These are phyloP conservation scores for Rosa persica DNA, from an alignment of 306 rosid species.

Conservation along the genomic window DNA sequence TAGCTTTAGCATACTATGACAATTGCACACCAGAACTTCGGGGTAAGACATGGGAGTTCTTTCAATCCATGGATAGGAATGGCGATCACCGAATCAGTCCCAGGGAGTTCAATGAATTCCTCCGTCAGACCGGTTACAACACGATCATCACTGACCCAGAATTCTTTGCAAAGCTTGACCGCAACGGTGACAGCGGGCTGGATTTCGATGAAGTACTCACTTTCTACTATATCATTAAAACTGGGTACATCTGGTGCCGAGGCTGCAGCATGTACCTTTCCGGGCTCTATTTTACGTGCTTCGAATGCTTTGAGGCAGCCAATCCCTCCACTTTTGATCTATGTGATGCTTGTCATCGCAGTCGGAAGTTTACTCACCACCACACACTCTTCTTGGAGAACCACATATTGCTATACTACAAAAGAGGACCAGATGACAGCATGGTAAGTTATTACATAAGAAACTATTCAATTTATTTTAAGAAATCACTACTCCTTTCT, in stretches of 20 bases:
- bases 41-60: background rate
- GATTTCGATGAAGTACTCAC: background rate
- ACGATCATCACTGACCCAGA: background rate
- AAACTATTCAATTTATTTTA: background rate
- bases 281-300: background rate
- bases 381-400: background rate
- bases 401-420: background rate
- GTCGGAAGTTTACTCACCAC: background rate
- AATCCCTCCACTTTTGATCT: background rate
- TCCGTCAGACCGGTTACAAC: background rate
- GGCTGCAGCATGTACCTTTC: background rate
- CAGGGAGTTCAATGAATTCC: background rate
- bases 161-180: background rate
- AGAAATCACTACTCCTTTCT: background rate
- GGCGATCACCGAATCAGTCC: background rate
- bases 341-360: background rate
- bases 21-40: background rate
- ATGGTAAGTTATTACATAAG: background rate
- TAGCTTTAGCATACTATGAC: conserved; percentile 3
- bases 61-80: background rate
- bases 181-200: background rate
- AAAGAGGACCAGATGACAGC: background rate
- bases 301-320: background rate
- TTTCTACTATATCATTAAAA: background rate
- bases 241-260: background rate